Base-by-base conservation (phyloP, 148 eudicot genomes). In the Rhododendron simsii region DNA sequence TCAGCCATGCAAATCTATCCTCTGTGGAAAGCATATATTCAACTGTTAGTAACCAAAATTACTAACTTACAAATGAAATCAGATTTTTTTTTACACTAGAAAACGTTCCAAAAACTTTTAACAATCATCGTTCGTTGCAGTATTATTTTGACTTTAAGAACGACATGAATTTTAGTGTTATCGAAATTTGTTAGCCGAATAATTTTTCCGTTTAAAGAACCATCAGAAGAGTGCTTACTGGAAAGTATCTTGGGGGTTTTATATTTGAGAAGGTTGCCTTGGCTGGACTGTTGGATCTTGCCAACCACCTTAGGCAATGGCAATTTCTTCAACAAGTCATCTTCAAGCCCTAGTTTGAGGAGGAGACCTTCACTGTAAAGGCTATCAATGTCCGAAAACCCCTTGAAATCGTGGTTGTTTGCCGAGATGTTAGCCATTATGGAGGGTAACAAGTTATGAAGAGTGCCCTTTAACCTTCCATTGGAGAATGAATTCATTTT, bases 1-100 rank as follows among this genome's bases (percentile, higher is more conserved):
- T 86, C 91, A 95, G 87, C 98, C 99, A 96, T 10, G 99, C 98
- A 83, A 90, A 90, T 69, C 93, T 95, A 88, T 96, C 99, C 96
- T 93, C 99, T 96, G 94, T 55, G 90, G 18, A 45, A 11, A 30
- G 10, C 74, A 67, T 28, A 10, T 67, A 26, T n/a, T 83, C 14
- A 77, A 10, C 28, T 15, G 77, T 87, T 63, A 83, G 51, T 45
- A 57, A 28, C 7, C 67, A 44, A 57, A 80, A 30, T 80, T 51
- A 28, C 63, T 13, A 51, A 11, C 65, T 50, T 26, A 45, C 33
- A 16, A 20, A 26, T 10, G 2, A 5, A n/a, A 57, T 57, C 61
- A 18, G 61, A 4, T 1, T 18, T 14, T 51, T 51, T 55, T 55
- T 15, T 14, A 53, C 18, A 2, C 15, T 15, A 53, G 15, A 53